These are phyloP conservation scores for Nannizzia gypsea DNA, from an alignment of 2,329 filamentous ascomycete species.

Conservation along the genomic window DNA sequence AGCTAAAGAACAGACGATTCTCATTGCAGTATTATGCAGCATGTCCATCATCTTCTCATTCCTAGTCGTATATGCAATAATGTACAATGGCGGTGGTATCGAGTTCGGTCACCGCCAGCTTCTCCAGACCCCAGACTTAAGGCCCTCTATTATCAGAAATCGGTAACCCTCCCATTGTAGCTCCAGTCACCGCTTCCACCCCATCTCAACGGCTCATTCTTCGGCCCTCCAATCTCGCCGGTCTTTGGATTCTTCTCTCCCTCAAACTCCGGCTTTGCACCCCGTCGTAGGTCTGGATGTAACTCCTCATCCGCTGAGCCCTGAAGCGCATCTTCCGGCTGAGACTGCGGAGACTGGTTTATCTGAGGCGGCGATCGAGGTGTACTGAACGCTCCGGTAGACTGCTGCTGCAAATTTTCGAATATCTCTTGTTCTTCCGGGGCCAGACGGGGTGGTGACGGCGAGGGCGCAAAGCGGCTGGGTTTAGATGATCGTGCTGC, in stretches of 20 bases:
- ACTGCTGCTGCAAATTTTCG: conserved; percentile 69
- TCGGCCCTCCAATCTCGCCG: conserved; percentile 89
- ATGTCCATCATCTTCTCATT: not conserved
- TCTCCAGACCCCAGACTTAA: not conserved
- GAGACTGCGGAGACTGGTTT: conserved; percentile 32
- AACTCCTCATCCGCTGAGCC: conserved; percentile 47
- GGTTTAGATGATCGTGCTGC: conserved; percentile 16
- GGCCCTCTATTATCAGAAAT: conserved; percentile 49
- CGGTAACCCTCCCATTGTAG: conserved; percentile 87
- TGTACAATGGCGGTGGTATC: not conserved
- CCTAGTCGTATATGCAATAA: not conserved
- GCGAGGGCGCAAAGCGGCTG: conserved; percentile 28
- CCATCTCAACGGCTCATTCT: conserved; percentile 93
- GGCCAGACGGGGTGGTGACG: conserved; percentile 74
- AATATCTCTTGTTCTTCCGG: conserved; percentile 83
- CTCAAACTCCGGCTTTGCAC: conserved; percentile 80
- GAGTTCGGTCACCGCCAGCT: not conserved
- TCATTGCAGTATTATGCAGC: not conserved
- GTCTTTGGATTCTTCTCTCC: conserved; percentile 88
- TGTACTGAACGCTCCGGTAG: conserved; percentile 64
- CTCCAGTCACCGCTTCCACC: conserved; percentile 70
- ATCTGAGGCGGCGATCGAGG: conserved; percentile 32
- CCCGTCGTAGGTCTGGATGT: conserved; percentile 60
- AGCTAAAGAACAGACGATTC: not conserved
- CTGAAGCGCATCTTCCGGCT: conserved; percentile 17